Evolutionary conservation across 1,139 yeast species (phyloP), one percentile per base, ranked within the genome.

Genomic region (Citeromyces hawaiiensis): DNA sequence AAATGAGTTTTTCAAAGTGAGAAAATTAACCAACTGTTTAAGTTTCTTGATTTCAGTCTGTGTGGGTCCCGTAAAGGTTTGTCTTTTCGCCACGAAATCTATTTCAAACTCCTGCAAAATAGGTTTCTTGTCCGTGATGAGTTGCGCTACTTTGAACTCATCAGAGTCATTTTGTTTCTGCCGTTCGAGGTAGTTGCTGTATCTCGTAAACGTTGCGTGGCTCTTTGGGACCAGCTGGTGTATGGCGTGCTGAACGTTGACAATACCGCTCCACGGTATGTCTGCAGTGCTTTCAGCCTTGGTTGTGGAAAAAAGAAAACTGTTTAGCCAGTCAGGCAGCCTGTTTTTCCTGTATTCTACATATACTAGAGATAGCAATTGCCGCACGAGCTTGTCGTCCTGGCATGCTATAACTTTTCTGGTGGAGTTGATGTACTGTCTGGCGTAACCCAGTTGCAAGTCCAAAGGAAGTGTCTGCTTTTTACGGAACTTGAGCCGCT

Each of bases 401-500:
- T 31, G 39, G 18, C 30, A 21, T 6, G 14, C 11, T 16, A 21
- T n/a, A 10, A 14, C 23, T 16, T 19, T 17, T 15, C 25, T 15
- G 16, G 17, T 23, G 15, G 30, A 11, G 10, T 29, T 15, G 3
- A n/a, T 16, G 14, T 19, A 21, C 18, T 34, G 39, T 9, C 30
- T 25, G 7, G 18, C 27, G 15, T 18, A 10, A 5, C 17, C 41
- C 98, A 88, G 54, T 88, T 68, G 44, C 96, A 85, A 54, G 91
- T 88, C 39, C 68, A 69, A 50, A 78, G 56, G 47, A 62, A 60
- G 46, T 83, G 65, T 52, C 81, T 66, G 56, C 81, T 78, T 39
- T 68, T 78, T 49, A 85, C 93, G 39, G 59, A 55, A 39, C 94
- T 94, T 45, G 79, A 61, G 45, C 75, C 61, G 23, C 63, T 64